These are phyloP conservation scores for Aspergillus hiratsukae DNA, from an alignment of 2,329 filamentous ascomycete species.

Conservation along the genomic window DNA sequence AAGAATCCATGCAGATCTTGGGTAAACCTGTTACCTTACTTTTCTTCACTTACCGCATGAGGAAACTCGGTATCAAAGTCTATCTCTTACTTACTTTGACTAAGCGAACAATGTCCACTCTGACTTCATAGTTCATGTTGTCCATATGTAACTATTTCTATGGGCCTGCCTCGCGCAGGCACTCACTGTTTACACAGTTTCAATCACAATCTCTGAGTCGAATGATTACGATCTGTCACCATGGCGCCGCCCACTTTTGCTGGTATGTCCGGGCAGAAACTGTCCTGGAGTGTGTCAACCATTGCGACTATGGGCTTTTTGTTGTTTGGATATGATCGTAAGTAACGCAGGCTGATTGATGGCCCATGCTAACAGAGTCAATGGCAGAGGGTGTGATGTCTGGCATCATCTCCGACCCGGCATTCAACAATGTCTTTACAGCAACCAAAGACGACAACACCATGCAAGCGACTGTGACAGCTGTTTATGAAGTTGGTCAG, in stretches of 20 bases:
- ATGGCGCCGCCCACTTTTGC: constrained; percentile 53
- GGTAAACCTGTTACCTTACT: background rate
- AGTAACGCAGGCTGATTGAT: constrained; percentile 9
- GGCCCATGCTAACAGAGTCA: background rate
- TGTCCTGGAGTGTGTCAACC: constrained; percentile 56
- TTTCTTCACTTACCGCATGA: background rate
- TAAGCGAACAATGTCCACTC: background rate
- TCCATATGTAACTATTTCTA: background rate
- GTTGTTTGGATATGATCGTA: constrained; percentile 55
- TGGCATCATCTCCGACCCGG: constrained; percentile 31
- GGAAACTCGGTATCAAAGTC: background rate
- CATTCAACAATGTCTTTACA: constrained; percentile 32
- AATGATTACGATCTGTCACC: constrained; percentile 2
- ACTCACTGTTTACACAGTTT: background rate
- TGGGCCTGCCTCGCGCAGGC: background rate
- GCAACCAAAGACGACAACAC: constrained; percentile 35
- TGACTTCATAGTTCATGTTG: background rate
- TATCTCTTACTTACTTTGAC: background rate
- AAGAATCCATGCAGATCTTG: background rate
- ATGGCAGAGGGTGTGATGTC: constrained; percentile 36
- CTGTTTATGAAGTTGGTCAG: constrained; percentile 28
- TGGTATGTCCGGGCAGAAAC: constrained; percentile 55
- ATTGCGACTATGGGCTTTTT: constrained; percentile 62
- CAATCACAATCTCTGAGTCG: background rate
- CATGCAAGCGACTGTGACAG: constrained; percentile 31